phyloP scores from a whole-genome alignment of 2,329 filamentous ascomycete genomes.

The Boeremia lycopersici region DNA sequence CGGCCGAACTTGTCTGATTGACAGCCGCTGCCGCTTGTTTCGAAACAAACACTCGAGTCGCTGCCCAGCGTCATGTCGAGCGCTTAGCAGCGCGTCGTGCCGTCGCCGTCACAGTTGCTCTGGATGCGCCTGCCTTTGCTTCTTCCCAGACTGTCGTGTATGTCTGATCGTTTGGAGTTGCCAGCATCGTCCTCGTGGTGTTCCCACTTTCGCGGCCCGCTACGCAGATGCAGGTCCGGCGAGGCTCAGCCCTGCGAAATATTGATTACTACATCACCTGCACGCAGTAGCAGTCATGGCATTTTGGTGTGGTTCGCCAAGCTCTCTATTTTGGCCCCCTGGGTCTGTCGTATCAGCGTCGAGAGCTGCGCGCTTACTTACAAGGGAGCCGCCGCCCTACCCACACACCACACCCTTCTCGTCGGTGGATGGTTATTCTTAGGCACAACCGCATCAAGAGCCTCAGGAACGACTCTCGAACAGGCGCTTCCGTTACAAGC shows the following conservation, averaged over 20 bases:
- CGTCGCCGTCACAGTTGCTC: conserved; percentile 2
- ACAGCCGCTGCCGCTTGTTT: conserved; percentile 19
- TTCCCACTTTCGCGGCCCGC: conserved; percentile 12
- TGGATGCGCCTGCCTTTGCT: conserved; percentile 7
- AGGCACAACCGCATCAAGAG: conserved; percentile 44
- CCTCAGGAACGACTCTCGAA: conserved; percentile 37
- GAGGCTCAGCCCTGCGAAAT: conserved; percentile 40
- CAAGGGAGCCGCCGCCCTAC: conserved; percentile 36
- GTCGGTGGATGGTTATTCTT: conserved; percentile 36
- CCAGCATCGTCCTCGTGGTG: conserved; percentile 1
- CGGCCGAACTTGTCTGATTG: conserved; percentile 7
- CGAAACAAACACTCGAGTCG: conserved; percentile 19
- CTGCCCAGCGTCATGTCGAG: conserved; percentile 8
- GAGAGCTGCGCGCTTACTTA: conserved; percentile 22
- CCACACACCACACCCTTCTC: conserved; percentile 32
- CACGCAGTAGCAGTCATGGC: conserved; percentile 18
- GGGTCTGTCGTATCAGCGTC: conserved; percentile 38
- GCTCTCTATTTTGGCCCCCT: conserved; percentile 20
- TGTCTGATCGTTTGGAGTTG: neutral
- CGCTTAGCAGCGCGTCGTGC: conserved; percentile 12
- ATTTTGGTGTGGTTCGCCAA: conserved; percentile 26
- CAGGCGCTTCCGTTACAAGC: conserved; percentile 43
- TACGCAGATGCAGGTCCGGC: conserved; percentile 29
- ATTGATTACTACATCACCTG: conserved; percentile 34
- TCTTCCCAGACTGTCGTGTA: neutral